Base-by-base conservation (phyloP, 306 rosid species). In the Begonia masoniana region DNA sequence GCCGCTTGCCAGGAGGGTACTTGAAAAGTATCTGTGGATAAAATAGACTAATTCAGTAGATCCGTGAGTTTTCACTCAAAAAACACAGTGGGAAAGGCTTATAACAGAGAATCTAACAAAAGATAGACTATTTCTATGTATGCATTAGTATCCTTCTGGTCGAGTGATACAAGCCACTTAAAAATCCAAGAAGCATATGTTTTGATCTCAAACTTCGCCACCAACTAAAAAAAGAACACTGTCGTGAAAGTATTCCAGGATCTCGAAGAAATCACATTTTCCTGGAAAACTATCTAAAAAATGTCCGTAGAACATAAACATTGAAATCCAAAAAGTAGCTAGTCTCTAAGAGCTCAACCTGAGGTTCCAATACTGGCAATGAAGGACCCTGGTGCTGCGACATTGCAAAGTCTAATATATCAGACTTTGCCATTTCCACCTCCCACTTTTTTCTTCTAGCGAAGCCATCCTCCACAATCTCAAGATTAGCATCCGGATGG, bases 401-500 rank as follows among this genome's bases (percentile, higher is more conserved):
- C 76, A 13, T 58, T 71, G 43, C 74, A 63, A 23, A 59, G 62
- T 89, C 85, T 43, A 54, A 16, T 56, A 59, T 35, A 19, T 78
- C 85, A 65, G 61, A 51, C 17, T 57, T 78, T 73, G 50, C 68
- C 74, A 57, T 71, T 54, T 78, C 81, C 26, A 54, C 72, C 75
- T 85, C 75, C 95, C 85, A 71, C 68, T 69, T 76, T 75, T 83
- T 91, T 70, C 79, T 85, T 66, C 57, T 76, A 54, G 76, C 83
- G 76, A 82, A 89, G 57, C 85, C 74, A 13, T 55, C 66, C 69
- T 80, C 95, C 78, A 78, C 87, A 12, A 5, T 53, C 51, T 76
- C 85, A 71, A 89, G 82, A 60, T 82, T 82, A 58, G 94, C 41
- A 68, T 85, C 89, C 14, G 95, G 91, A 73, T 71, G 94, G 75